These are phyloP conservation scores for Podospora anserina DNA, from an alignment of 495 filamentous ascomycete genomes.

Conservation along the genomic window DNA sequence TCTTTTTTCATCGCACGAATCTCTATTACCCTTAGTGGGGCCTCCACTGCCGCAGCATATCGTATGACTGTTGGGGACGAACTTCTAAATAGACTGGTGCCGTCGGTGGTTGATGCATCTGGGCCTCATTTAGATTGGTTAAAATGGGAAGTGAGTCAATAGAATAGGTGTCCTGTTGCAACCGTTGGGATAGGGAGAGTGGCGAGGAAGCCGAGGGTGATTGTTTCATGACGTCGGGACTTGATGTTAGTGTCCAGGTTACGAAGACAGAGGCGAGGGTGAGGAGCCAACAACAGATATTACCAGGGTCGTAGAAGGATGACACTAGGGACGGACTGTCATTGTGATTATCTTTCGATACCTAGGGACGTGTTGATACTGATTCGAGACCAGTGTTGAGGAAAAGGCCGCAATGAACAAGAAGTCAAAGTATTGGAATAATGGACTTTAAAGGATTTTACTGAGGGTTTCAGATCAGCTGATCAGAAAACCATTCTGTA, in stretches of 20 bases:
- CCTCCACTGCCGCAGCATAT: too few species aligned
- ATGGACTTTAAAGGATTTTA: slow-evolving; percentile 2
- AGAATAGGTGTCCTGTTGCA: too few species aligned
- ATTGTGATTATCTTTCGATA: slow-evolving; percentile 5
- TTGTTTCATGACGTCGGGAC: too few species aligned
- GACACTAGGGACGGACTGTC: slow-evolving; percentile 1
- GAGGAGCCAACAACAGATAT: slow-evolving; percentile 5
- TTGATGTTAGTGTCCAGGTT: background rate
- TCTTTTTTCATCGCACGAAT: too few species aligned
- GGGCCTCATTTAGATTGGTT: too few species aligned
- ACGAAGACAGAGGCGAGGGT: slow-evolving; percentile 3
- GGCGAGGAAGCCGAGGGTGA: too few species aligned
- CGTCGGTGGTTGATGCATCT: too few species aligned
- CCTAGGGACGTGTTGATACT: background rate
- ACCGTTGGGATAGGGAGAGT: too few species aligned
- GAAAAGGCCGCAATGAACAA: slow-evolving; percentile 5
- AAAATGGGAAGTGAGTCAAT: too few species aligned
- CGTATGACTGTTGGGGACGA: too few species aligned
- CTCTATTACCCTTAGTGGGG: too few species aligned
- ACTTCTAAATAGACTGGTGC: too few species aligned
- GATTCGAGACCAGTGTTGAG: slow-evolving; percentile 5
- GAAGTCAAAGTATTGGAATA: slow-evolving; percentile 2
- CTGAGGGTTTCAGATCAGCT: background rate
- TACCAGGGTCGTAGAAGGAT: background rate
- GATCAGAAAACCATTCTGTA: background rate